Conservation (phyloP, 257 asterid genomes). For the Solanum bukasovii region DNA sequence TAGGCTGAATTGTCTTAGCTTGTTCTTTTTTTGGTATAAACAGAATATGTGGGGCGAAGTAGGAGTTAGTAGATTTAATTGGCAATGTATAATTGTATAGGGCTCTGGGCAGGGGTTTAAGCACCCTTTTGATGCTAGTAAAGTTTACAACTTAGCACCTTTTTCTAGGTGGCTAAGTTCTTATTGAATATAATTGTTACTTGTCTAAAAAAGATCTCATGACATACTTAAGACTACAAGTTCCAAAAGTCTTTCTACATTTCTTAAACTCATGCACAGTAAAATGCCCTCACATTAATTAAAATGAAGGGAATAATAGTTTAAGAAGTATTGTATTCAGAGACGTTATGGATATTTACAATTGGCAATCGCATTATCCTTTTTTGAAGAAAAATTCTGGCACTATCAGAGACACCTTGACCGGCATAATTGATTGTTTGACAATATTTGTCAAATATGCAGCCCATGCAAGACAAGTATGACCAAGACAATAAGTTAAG, state of each 20-base stretch:
- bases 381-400: background rate
- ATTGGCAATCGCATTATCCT: background rate
- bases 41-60: background rate
- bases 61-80: background rate
- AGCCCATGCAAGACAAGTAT: background rate
- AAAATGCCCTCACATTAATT: background rate
- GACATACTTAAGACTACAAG: background rate
- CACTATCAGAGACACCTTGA: background rate
- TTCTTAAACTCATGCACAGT: background rate
- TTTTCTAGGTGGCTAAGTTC: background rate
- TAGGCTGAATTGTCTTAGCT: background rate
- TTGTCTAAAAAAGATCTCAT: background rate
- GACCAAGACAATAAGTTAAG: background rate
- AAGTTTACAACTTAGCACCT: background rate
- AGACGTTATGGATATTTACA: background rate
- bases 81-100: background rate
- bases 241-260: background rate
- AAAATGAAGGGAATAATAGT: background rate
- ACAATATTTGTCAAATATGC: background rate
- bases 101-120: background rate
- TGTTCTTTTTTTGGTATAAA: background rate
- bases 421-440: background rate
- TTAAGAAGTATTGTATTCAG: background rate
- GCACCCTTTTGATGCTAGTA: background rate
- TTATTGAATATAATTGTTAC: background rate